Evolutionary conservation across 2,329 filamentous ascomycete species (phyloP).

Genomic region (Graphilbum fragrans): DNA sequence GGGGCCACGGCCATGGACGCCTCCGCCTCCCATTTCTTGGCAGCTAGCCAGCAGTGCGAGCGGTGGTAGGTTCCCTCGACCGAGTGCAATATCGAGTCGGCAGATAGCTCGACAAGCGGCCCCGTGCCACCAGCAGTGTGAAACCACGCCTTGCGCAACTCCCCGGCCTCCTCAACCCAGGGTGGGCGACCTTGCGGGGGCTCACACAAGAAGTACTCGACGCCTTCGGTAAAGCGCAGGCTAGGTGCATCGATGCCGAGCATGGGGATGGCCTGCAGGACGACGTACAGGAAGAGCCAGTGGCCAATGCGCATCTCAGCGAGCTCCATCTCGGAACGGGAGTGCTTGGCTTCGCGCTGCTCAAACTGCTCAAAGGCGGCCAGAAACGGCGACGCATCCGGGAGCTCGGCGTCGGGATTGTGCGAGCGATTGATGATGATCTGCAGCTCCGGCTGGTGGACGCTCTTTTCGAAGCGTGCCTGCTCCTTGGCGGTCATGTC

Average conservation of each 20-base stretch:
- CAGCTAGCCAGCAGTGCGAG: constrained; percentile 43
- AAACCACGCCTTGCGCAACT: constrained; percentile 61
- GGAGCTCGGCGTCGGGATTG: constrained; percentile 55
- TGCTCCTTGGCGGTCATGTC: constrained; percentile 62
- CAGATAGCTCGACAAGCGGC: constrained; percentile 43
- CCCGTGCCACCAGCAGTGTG: constrained; percentile 52
- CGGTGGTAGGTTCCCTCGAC: constrained; percentile 49
- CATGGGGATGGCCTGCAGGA: constrained; percentile 67
- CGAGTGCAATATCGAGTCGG: constrained; percentile 48
- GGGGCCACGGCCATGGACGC: constrained; percentile 1
- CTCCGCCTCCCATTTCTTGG: constrained; percentile 29
- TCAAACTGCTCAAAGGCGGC: constrained; percentile 62
- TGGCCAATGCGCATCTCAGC: constrained; percentile 61
- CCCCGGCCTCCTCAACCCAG: constrained; percentile 56
- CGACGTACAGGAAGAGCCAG: constrained; percentile 72
- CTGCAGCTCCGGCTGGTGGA: constrained; percentile 69
- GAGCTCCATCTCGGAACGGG: constrained; percentile 53
- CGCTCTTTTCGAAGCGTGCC: constrained; percentile 54
- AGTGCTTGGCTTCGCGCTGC: constrained; percentile 46
- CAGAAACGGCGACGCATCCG: constrained; percentile 47
- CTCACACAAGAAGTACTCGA: constrained; percentile 74
- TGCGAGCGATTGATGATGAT: constrained; percentile 70
- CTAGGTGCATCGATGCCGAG: constrained; percentile 65
- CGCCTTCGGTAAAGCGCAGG: constrained; percentile 54
- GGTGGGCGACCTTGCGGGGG: constrained; percentile 60